Percentiles rank a stretch among this genome's conserved stretches.
These are phyloP conservation scores for Taiwanofungus camphoratus DNA, from an alignment of 1,284 basidiomycete species.

Conservation along the genomic window DNA sequence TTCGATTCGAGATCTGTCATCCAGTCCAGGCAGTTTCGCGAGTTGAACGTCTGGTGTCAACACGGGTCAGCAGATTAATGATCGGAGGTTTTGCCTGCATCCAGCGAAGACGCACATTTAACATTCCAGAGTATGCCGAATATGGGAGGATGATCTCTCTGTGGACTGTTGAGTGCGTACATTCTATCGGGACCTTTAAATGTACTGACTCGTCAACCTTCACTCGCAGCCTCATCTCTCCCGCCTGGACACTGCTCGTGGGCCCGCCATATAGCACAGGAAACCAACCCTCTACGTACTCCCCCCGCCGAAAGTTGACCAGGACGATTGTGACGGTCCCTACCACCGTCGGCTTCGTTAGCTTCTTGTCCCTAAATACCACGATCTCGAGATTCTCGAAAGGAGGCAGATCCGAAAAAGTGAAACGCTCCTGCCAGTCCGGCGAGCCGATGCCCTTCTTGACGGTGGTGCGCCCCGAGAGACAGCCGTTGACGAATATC, in stretches of 20 bases:
- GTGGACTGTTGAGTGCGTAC: slow-evolving; percentile 8
- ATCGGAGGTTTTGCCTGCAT: neutral
- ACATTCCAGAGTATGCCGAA: slow-evolving; percentile 47
- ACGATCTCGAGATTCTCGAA: slow-evolving; percentile 62
- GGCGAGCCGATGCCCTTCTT: slow-evolving; percentile 59
- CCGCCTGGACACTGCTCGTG: slow-evolving; percentile 48
- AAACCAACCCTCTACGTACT: slow-evolving; percentile 77
- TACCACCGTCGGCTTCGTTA: slow-evolving; percentile 46
- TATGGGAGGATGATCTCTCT: slow-evolving; percentile 74
- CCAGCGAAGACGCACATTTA: slow-evolving; percentile 34
- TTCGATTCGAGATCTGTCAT: slow-evolving; percentile 64
- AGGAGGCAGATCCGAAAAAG: slow-evolving; percentile 66
- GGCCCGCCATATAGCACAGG: slow-evolving; percentile 53
- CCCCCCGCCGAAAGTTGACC: slow-evolving; percentile 64
- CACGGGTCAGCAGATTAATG: neutral
- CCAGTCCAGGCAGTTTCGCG: slow-evolving; percentile 69
- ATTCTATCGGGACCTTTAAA: slow-evolving; percentile 6
- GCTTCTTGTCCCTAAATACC: slow-evolving; percentile 62
- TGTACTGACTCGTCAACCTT: slow-evolving; percentile 68
- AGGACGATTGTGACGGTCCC: slow-evolving; percentile 64
- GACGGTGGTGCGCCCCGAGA: slow-evolving; percentile 67
- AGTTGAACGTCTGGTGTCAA: slow-evolving; percentile 44
- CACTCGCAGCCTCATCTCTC: slow-evolving; percentile 69
- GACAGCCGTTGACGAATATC: slow-evolving; percentile 53
- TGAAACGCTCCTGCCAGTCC: slow-evolving; percentile 76